Base-by-base conservation (phyloP, 768 basidiomycete genomes). In the Mycena olivaceomarginata region DNA sequence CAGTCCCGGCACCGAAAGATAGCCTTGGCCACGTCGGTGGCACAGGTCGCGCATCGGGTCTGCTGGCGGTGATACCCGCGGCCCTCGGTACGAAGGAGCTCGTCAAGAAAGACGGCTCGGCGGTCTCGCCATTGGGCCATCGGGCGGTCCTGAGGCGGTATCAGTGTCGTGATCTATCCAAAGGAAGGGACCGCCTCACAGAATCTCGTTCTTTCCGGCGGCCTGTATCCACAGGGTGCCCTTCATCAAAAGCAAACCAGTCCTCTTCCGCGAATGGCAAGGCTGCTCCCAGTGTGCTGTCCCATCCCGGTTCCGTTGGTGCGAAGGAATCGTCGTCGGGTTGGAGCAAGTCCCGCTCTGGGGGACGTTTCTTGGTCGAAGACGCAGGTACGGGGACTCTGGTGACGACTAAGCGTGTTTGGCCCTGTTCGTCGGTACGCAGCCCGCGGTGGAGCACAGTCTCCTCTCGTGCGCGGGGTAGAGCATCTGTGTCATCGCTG, bases 1-100 rank as follows among this genome's bases (percentile, higher is more conserved):
- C 70, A 71, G 15, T 71, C n/a, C 70, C 13, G 2, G 37, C 70
- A 72, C 7, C 62, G 60, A 20, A 40, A 56, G 13, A 53, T 46
- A 2, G 45, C 68, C 12, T 43, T 13, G 16, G 46, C 8, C 8
- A 16, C 15, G 37, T 10, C 22, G 45, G 7, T 31, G 25, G 22
- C 4, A 25, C 65, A 67, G 22, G 15, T 20, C 2, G 43, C 65
- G 16, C 65, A 67, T 37, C 16, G 48, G 13, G 11, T 51, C 15
- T 46, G 43, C n/a, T 51, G 22, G 2, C 65, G 46, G 37, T 70
- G 25, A 12, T 43, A 41, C 7, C 69, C 43, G 2, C 69, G 40
- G 12, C 69, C 69, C 41, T 70, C 69, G 6, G 25, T 20, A 41
- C 43, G 56, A 1, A 70, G 41, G 1, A 70, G 70, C 41, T 64